Percentiles rank a stretch among this genome's conserved stretches.
These are phyloP conservation scores for Aspergillus nomiae DNA, from an alignment of 2,329 filamentous ascomycete species.

Conservation along the genomic window DNA sequence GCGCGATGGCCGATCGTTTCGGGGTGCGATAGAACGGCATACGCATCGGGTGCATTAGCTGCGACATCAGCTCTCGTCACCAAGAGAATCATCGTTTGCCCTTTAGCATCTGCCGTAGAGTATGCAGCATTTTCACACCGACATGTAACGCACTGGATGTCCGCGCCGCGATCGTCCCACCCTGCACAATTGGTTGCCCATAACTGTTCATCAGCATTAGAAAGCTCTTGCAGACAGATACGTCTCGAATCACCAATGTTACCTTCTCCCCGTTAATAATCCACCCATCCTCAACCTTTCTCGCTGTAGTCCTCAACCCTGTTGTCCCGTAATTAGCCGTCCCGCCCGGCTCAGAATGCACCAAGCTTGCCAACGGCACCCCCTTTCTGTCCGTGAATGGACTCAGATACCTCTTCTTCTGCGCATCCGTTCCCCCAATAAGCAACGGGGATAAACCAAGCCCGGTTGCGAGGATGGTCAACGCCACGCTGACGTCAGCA, in stretches of 20 bases:
- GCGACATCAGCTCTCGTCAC: constrained; percentile 53
- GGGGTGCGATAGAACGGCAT: constrained; percentile 50
- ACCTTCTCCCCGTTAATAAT: constrained; percentile 52
- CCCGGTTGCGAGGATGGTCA: constrained; percentile 56
- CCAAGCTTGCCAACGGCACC: constrained; percentile 53
- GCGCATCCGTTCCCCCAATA: constrained; percentile 43
- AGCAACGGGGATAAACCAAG: constrained; percentile 56
- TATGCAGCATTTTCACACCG: constrained; percentile 33
- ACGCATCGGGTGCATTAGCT: constrained; percentile 46
- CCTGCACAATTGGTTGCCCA: constrained; percentile 59
- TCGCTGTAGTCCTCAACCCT: constrained; percentile 54
- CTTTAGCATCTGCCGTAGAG: constrained; percentile 6
- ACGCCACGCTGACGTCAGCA: constrained; percentile 51
- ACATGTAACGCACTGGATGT: constrained; percentile 56
- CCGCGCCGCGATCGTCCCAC: constrained; percentile 56
- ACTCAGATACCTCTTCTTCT: constrained; percentile 38
- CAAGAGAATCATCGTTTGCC: constrained; percentile 48
- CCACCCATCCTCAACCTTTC: constrained; percentile 53
- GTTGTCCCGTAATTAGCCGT: constrained; percentile 52
- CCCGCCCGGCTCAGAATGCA: constrained; percentile 56
- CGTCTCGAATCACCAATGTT: not conserved
- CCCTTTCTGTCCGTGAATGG: constrained; percentile 51
- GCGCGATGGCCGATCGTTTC: constrained; percentile 52
- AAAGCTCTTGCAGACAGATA: too few species aligned
- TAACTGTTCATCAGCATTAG: constrained; percentile 40